Percentiles rank a stretch among this genome's conserved stretches.
Conservation (phyloP, 305 asterid genomes). For the Withania somnifera region DNA sequence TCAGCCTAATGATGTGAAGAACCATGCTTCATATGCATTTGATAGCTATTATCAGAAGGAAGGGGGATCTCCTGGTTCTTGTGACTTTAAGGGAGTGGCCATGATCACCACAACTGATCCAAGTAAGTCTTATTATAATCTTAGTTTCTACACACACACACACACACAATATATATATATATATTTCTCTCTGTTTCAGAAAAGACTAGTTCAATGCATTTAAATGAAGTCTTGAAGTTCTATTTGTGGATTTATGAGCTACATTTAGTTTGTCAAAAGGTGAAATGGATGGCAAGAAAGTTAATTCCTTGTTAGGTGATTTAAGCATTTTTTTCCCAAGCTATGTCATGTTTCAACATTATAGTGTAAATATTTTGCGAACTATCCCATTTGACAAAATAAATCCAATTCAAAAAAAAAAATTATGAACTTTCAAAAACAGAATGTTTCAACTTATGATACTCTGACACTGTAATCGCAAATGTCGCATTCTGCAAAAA, state of each 20-base stretch:
- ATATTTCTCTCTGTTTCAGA: background rate
- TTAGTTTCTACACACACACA: no score
- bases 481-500: background rate
- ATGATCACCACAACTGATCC: constrained; percentile 97
- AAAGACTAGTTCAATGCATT: background rate
- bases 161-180: no score
- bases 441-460: background rate
- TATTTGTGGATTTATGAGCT: background rate
- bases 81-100: constrained; percentile 97
- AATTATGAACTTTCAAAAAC: background rate
- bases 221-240: background rate
- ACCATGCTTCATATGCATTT: constrained; percentile 90
- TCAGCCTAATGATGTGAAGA: constrained; percentile 75
- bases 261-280: background rate
- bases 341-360: background rate
- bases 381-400: background rate
- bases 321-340: background rate
- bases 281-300: background rate
- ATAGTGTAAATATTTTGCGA: background rate
- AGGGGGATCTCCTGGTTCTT: constrained; percentile 58
- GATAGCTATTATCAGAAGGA: constrained; percentile 88
- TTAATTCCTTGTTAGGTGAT: background rate
- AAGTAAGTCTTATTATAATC: constrained; percentile 39
- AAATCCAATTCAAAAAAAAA: background rate
- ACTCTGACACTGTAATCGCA: background rate